Percentiles rank a stretch among this genome's conserved stretches.
phyloP scores from a whole-genome alignment of 2,329 filamentous ascomycete species.

The Didymella exigua region DNA sequence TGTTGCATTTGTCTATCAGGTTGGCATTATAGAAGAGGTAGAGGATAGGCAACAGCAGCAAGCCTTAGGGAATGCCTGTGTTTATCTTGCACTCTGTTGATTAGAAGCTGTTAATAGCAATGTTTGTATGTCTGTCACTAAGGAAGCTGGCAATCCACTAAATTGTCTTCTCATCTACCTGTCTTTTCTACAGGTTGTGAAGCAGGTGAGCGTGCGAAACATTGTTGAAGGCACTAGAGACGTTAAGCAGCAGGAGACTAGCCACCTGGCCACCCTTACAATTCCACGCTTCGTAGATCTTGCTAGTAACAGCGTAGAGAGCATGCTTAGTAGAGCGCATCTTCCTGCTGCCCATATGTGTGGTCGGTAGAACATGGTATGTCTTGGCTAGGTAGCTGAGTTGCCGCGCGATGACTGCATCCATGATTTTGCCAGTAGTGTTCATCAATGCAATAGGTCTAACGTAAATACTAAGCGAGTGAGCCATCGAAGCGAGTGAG shows the following conservation, averaged over 20 bases:
- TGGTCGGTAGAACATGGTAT: slow-evolving; percentile 22
- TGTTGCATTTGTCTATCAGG: too few relatives aligned
- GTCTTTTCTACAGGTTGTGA: background rate
- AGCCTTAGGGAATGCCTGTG: too few relatives aligned
- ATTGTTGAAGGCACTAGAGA: slow-evolving; percentile 27
- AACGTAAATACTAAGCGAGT: too few relatives aligned
- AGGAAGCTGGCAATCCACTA: background rate
- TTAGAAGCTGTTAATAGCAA: slow-evolving; percentile 16
- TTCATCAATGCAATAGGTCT: slow-evolving; percentile 34
- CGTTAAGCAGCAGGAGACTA: slow-evolving; percentile 41
- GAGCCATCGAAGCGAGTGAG: too few relatives aligned
- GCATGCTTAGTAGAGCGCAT: background rate
- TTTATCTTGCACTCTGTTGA: slow-evolving; percentile 19
- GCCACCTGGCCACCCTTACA: slow-evolving; percentile 21
- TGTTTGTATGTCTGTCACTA: background rate
- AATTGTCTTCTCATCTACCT: background rate
- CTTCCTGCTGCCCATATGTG: slow-evolving; percentile 26
- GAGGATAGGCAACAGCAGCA: too few relatives aligned
- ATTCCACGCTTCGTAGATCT: slow-evolving; percentile 21
- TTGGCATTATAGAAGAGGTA: too few relatives aligned
- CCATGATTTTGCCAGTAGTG: slow-evolving; percentile 39
- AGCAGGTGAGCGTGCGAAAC: background rate
- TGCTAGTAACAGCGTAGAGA: background rate
- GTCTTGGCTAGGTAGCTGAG: slow-evolving; percentile 24
- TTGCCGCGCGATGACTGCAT: slow-evolving; percentile 19